Percentiles rank a stretch among this genome's conserved stretches.
These are phyloP conservation scores for Hymenoscyphus albidus DNA, from an alignment of 2,329 filamentous ascomycete genomes.

Conservation along the genomic window DNA sequence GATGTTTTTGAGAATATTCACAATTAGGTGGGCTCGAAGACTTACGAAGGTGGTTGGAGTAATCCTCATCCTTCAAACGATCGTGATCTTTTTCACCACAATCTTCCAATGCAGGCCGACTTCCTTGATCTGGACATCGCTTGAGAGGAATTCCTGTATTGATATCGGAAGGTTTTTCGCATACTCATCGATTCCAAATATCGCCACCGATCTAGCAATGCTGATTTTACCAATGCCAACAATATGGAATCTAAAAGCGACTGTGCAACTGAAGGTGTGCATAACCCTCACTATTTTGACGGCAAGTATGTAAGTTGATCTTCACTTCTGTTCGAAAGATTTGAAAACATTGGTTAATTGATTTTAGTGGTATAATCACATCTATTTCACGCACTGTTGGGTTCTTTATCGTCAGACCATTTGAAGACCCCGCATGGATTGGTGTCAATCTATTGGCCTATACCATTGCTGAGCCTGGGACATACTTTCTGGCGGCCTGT, in stretches of 20 bases:
- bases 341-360: not conserved
- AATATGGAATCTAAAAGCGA: constrained; percentile 9
- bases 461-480: constrained; percentile 5
- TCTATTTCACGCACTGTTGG: constrained; percentile 4
- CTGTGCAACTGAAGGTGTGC: not conserved
- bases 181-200: constrained; percentile 5
- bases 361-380: constrained; percentile 1
- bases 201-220: constrained; percentile 7
- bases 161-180: not conserved
- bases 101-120: constrained; percentile 3
- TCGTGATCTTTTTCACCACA: not conserved
- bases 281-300: constrained; percentile 6
- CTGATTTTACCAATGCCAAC: constrained; percentile 4
- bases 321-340: not conserved
- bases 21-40: not conserved
- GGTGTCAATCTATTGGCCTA: not conserved
- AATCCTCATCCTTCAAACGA: constrained; percentile 4
- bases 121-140: not conserved
- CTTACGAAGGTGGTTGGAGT: not conserved
- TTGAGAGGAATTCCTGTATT: not conserved
- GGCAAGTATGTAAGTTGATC: constrained; percentile 4
- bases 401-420: not conserved
- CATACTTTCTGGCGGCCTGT: constrained; percentile 6
- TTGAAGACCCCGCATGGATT: constrained; percentile 5
- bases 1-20: constrained; percentile 7